Evolutionary conservation across 78 protist genomes (phyloP).

Genomic region (Bigelowiella natans): DNA sequence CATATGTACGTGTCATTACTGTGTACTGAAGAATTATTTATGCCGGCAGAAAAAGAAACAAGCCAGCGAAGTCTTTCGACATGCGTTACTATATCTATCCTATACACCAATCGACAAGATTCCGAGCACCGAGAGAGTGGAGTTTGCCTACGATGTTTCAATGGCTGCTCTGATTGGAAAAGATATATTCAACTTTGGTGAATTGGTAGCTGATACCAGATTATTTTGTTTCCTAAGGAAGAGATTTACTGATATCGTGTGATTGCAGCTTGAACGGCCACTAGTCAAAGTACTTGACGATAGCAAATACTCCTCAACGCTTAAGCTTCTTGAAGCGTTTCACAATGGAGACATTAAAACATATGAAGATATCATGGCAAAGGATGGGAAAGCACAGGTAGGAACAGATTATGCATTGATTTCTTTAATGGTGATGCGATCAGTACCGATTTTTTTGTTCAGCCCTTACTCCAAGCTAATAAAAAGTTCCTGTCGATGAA

Average conservation of each 20-base stretch:
- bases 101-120: slow-evolving; percentile 51
- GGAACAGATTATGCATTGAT: too few relatives aligned
- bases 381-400: neutral
- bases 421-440: too few relatives aligned
- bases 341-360: neutral
- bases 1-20: too few relatives aligned
- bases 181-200: slow-evolving; percentile 60
- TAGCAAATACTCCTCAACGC: neutral
- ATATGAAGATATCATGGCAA: neutral
- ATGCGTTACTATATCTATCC: slow-evolving; percentile 44
- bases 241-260: neutral
- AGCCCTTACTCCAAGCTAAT: neutral
- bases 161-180: slow-evolving; percentile 62
- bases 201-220: slow-evolving; percentile 25
- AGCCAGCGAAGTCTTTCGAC: slow-evolving; percentile 35
- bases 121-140: slow-evolving; percentile 18
- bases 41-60: neutral
- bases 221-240: neutral
- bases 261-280: neutral
- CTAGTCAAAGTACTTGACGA: neutral
- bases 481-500: neutral
- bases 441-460: too few relatives aligned
- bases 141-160: slow-evolving; percentile 55
- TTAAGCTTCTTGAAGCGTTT: neutral
- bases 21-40: too few relatives aligned